Evolutionary conservation across 2,329 filamentous ascomycete species (phyloP).

Genomic region (Ploettnerulaceae sp.): DNA sequence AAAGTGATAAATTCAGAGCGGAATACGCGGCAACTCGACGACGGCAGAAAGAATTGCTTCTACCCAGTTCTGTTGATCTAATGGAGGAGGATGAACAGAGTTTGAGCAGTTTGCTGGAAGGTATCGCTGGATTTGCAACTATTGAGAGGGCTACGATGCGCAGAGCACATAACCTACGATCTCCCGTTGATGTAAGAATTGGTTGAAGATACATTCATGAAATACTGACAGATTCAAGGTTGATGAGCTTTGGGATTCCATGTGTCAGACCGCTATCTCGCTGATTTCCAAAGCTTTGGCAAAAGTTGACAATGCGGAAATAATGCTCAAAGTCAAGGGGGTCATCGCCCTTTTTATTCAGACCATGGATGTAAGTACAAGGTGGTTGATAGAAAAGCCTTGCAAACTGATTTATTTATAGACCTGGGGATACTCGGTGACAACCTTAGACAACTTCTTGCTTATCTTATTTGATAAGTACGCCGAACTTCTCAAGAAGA

Average conservation of each 20-base stretch:
- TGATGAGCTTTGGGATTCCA: slow-evolving; percentile 98
- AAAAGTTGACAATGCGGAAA: slow-evolving; percentile 81
- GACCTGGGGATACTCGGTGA: slow-evolving; percentile 86
- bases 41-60: slow-evolving; percentile 84
- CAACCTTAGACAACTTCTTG: slow-evolving; percentile 75
- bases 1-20: slow-evolving; percentile 82
- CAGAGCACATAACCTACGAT: slow-evolving; percentile 75
- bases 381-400: not conserved
- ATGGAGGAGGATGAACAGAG: slow-evolving; percentile 82
- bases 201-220: not conserved
- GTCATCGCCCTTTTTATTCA: slow-evolving; percentile 92
- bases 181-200: slow-evolving; percentile 67
- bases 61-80: slow-evolving; percentile 72
- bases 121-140: slow-evolving; percentile 93
- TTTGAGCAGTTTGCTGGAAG: slow-evolving; percentile 85
- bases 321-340: slow-evolving; percentile 90
- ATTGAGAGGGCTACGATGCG: slow-evolving; percentile 93
- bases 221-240: slow-evolving; percentile 49
- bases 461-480: slow-evolving; percentile 93
- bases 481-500: slow-evolving; percentile 79
- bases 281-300: slow-evolving; percentile 76
- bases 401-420: slow-evolving; percentile 35
- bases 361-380: slow-evolving; percentile 76
- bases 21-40: slow-evolving; percentile 91
- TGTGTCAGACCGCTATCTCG: slow-evolving; percentile 83